Evolutionary conservation across 495 filamentous ascomycete genomes (phyloP).

Genomic region (Choiromyces venosus): DNA sequence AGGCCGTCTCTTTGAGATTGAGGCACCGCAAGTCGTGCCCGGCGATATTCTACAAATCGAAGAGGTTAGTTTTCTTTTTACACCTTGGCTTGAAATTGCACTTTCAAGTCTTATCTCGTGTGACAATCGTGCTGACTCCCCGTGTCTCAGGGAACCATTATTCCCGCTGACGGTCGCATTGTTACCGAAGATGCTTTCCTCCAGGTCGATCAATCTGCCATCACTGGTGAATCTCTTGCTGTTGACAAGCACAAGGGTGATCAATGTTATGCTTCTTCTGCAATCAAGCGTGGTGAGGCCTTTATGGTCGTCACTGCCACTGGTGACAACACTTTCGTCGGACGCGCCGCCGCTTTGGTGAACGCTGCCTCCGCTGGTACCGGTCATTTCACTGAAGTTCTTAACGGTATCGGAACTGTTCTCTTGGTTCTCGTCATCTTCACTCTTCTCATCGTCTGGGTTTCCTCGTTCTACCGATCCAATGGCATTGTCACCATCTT

Average conservation of each 20-base stretch:
- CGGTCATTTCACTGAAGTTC: conserved; percentile 85
- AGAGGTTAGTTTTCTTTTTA: conserved; percentile 51
- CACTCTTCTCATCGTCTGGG: conserved; percentile 75
- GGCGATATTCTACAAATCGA: conserved; percentile 86
- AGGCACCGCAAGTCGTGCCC: conserved; percentile 73
- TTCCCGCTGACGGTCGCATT: conserved; percentile 81
- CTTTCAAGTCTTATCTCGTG: background rate
- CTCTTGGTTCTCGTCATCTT: conserved; percentile 74
- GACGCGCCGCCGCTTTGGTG: conserved; percentile 79
- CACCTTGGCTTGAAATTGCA: conserved; percentile 9
- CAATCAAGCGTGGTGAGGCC: conserved; percentile 82
- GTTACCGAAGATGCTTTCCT: conserved; percentile 73
- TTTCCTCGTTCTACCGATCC: conserved; percentile 80
- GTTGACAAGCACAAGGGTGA: conserved; percentile 80
- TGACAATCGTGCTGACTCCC: conserved; percentile 37
- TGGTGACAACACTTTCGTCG: conserved; percentile 83
- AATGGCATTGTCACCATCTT: conserved; percentile 69
- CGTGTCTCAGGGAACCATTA: conserved; percentile 61
- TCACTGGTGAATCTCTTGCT: conserved; percentile 88
- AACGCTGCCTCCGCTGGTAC: conserved; percentile 62
- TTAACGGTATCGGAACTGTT: conserved; percentile 78
- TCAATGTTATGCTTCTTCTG: conserved; percentile 74
- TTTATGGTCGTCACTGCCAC: conserved; percentile 74
- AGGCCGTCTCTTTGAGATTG: conserved; percentile 63
- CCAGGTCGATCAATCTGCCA: conserved; percentile 85